These are phyloP conservation scores for Coniochaeta prunicola DNA, from an alignment of 2,329 filamentous ascomycete species.

Conservation along the genomic window DNA sequence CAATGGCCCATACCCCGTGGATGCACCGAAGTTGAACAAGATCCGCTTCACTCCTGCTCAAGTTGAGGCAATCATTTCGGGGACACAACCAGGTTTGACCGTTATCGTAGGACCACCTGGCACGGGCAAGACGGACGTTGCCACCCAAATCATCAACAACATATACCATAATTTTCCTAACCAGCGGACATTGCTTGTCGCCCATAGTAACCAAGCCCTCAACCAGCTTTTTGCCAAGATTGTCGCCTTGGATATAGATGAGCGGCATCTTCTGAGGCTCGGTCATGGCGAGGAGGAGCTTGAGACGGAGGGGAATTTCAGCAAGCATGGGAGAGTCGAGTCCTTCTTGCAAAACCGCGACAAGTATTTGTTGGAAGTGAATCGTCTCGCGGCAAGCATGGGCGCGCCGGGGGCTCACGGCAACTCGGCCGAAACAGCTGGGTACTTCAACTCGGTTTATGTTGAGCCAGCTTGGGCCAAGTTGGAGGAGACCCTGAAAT, in stretches of 20 bases:
- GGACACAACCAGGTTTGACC: conserved; percentile 88
- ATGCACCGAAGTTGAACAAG: conserved; percentile 72
- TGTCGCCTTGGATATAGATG: conserved; percentile 89
- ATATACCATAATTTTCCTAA: conserved; percentile 96
- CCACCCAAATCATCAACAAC: conserved; percentile 97
- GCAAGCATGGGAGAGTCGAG: conserved; percentile 90
- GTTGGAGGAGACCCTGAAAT: conserved; percentile 62
- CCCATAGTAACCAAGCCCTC: conserved; percentile 94
- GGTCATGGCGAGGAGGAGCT: conserved; percentile 95
- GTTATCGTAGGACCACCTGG: conserved; percentile 92
- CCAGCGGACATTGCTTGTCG: conserved; percentile 85
- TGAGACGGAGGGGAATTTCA: conserved; percentile 77
- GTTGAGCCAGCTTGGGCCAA: conserved; percentile 81
- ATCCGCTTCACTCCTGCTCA: conserved; percentile 89
- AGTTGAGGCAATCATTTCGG: conserved; percentile 86
- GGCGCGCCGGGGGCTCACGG: conserved; percentile 89
- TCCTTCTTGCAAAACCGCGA: conserved; percentile 87
- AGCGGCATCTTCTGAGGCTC: conserved; percentile 83
- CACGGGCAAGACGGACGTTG: conserved; percentile 98
- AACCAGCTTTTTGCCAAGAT: conserved; percentile 99
- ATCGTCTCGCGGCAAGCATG: conserved; percentile 76
- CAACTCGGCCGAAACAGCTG: conserved; percentile 91
- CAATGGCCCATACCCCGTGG: conserved; percentile 80
- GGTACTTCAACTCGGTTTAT: conserved; percentile 93
- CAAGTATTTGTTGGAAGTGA: conserved; percentile 73